Evolutionary conservation across 306 rosid species (phyloP).

Genomic region (Lupinus albus): DNA sequence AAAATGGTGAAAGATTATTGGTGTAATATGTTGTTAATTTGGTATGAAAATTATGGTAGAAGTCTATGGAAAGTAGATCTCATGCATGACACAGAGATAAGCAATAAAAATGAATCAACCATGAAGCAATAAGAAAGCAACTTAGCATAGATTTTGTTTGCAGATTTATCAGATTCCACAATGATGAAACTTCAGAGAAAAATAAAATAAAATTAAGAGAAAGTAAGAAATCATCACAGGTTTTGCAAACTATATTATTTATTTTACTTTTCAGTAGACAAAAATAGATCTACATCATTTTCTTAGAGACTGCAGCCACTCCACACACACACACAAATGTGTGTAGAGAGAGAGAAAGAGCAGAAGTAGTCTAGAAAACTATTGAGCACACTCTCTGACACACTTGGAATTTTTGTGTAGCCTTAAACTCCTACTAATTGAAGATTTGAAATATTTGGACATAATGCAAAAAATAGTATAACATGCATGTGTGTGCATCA

Average conservation of each 20-base stretch:
- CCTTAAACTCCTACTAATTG: constrained; percentile 35
- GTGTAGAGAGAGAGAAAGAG: not conserved
- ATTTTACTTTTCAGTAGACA: constrained; percentile 54
- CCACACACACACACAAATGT: constrained; percentile 29
- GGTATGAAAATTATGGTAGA: constrained; percentile 19
- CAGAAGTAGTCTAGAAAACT: constrained; percentile 43
- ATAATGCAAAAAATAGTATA: constrained; percentile 38
- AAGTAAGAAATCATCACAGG: constrained; percentile 59
- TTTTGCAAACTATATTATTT: constrained; percentile 48
- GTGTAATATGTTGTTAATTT: constrained; percentile 27
- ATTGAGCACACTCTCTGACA: constrained; percentile 50
- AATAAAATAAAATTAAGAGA: constrained; percentile 30
- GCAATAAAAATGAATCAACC: constrained; percentile 39
- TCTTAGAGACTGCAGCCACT: constrained; percentile 66
- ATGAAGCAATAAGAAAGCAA: constrained; percentile 52
- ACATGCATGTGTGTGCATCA: constrained; percentile 46
- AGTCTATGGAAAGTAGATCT: constrained; percentile 46
- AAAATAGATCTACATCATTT: constrained; percentile 69
- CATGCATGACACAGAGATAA: constrained; percentile 49
- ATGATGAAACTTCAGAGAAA: constrained; percentile 60
- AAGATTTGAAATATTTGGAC: not conserved
- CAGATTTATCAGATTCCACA: constrained; percentile 70
- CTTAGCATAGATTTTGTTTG: constrained; percentile 50
- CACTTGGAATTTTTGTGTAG: constrained; percentile 38
- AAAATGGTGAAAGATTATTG: constrained; percentile 32